Evolutionary conservation across 2,329 filamentous ascomycete species (phyloP).

Genomic region (Hymenoscyphus linearis): DNA sequence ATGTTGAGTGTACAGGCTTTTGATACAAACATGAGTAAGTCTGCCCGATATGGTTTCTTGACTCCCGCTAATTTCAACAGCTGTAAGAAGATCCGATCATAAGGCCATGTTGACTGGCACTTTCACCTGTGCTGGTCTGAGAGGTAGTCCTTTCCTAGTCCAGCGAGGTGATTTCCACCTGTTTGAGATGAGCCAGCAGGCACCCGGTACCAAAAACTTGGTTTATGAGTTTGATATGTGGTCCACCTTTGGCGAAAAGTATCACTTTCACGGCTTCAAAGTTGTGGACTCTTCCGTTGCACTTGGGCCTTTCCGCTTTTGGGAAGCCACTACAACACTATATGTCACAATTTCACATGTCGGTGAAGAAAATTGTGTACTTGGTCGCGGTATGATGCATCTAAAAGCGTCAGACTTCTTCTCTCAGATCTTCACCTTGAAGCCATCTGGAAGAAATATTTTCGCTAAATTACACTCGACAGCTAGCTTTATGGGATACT

Average conservation of each 20-base stretch:
- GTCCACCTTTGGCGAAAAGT: slow-evolving; percentile 44
- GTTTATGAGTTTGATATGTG: slow-evolving; percentile 58
- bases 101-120: slow-evolving; percentile 52
- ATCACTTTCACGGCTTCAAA: slow-evolving; percentile 59
- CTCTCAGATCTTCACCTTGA: slow-evolving; percentile 49
- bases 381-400: slow-evolving; percentile 56
- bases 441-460: slow-evolving; percentile 43
- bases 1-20: slow-evolving; percentile 54
- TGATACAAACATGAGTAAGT: slow-evolving; percentile 41
- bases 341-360: slow-evolving; percentile 51
- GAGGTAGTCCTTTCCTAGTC: slow-evolving; percentile 56
- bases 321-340: slow-evolving; percentile 56
- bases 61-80: slow-evolving; percentile 13
- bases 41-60: background rate
- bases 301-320: slow-evolving; percentile 50
- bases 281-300: slow-evolving; percentile 55
- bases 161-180: slow-evolving; percentile 52
- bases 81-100: slow-evolving; percentile 44
- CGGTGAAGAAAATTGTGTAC: slow-evolving; percentile 30
- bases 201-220: slow-evolving; percentile 53
- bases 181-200: slow-evolving; percentile 47
- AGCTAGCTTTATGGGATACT: slow-evolving; percentile 49
- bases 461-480: slow-evolving; percentile 41
- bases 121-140: slow-evolving; percentile 50
- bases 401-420: slow-evolving; percentile 50